Base-by-base conservation (phyloP, 352 stramenopile genomes). In the Pythium guiyangense region DNA sequence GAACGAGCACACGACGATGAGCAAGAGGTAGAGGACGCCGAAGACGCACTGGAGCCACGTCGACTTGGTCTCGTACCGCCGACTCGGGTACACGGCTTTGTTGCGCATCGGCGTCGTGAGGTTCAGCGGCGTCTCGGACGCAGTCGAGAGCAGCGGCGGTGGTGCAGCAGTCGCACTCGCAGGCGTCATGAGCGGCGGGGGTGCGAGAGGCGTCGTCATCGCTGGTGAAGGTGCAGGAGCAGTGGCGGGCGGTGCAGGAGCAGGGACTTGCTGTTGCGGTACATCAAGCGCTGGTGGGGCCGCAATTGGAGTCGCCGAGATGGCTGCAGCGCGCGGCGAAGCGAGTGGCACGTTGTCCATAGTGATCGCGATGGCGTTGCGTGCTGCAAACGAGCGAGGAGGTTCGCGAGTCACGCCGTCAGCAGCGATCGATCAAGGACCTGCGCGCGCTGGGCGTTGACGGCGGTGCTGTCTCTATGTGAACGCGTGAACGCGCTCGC, bases 1-100 rank as follows among this genome's bases (percentile, higher is more conserved):
- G 50, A 88, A 86, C 27, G 78, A 68, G 20, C 64, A 69, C 0
- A 73, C 12, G 48, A 88, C 57, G 27, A 90, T 65, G 14, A 78
- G 67, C 9, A 81, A 37, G 34, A 90, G 17, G 62, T 80, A 87
- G 26, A 59, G 55, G 46, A 58, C 59, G 60, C 78, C 79, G 22
- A 72, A 58, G 43, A 86, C 52, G 44, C 67, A 63, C 61, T 85
- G 66, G 14, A 44, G 57, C 64, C 57, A 78, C n/a, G 72, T 74
- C 47, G 69, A 62, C 14, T 52, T 51, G 9, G 56, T 49, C 62
- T 93, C 79, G 44, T 79, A 84, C 42, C 71, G 64, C 29, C 64
- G 62, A 56, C 71, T 86, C 11, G 78, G 75, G 39, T 80, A 67
- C 48, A 69, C 43, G 34, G 67, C 61, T 34, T 70, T 66, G 61